Evolutionary conservation across 2,329 filamentous ascomycete genomes (phyloP).

Genomic region (Colletotrichum sp.): DNA sequence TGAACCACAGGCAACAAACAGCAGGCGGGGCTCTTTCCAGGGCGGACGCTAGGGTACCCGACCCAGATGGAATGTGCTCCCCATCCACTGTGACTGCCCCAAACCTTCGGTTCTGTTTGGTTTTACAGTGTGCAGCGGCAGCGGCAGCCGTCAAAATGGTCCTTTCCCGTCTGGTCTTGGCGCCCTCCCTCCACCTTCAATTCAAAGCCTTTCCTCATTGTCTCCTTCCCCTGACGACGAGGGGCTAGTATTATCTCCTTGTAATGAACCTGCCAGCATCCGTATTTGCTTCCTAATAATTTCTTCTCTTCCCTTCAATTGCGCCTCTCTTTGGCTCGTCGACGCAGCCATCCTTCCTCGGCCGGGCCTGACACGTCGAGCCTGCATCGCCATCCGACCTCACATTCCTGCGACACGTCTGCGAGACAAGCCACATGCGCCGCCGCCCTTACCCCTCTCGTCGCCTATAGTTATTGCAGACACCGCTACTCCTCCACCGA

Average conservation of each 20-base stretch:
- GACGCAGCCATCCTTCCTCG: not conserved
- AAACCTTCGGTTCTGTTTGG: not conserved
- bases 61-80: not conserved
- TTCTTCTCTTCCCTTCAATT: not conserved
- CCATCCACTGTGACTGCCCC: not conserved
- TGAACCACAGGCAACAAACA: not conserved
- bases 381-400: not conserved
- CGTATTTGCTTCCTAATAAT: not conserved
- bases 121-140: too few relatives aligned
- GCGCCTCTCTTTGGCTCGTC: not conserved
- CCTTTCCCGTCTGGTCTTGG: constrained; percentile 2
- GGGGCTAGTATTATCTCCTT: not conserved
- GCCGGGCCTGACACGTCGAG: not conserved
- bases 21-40: not conserved
- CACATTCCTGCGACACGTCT: not conserved
- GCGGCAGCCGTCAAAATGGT: not conserved
- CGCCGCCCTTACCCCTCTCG: not conserved
- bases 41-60: not conserved
- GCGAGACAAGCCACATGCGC: not conserved
- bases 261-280: not conserved
- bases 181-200: not conserved
- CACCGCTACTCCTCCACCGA: not conserved
- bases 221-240: not conserved
- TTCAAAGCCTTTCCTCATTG: not conserved
- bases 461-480: not conserved